Conservation (phyloP, 169 alveolate genomes). For the Eimeria acervulina region DNA sequence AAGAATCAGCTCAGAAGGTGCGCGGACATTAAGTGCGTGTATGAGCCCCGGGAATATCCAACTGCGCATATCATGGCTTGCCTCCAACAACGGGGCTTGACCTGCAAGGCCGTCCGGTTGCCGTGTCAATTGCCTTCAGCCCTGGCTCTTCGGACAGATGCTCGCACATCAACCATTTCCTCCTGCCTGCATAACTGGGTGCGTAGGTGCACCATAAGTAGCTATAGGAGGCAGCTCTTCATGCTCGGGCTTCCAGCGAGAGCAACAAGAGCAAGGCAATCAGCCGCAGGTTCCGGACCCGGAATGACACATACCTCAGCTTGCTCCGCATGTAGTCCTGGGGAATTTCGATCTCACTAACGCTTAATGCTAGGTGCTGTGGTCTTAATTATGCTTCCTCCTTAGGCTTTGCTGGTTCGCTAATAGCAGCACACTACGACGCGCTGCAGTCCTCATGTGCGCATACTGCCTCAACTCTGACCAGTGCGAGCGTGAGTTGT, state of each 20-base stretch:
- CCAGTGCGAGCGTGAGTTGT: constrained; percentile 62
- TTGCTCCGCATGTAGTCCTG: neutral
- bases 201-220: neutral
- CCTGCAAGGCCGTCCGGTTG: neutral
- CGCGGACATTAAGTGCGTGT: neutral
- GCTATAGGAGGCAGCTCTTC: neutral
- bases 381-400: neutral
- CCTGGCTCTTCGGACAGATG: constrained; percentile 76
- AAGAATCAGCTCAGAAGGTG: neutral
- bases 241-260: neutral
- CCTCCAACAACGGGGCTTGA: neutral
- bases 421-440: constrained; percentile 54
- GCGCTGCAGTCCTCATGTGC: constrained; percentile 67
- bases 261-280: neutral
- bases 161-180: constrained; percentile 34
- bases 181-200: constrained; percentile 52
- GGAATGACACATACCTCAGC: neutral
- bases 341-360: neutral
- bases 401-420: constrained; percentile 69
- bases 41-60: neutral
- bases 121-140: constrained; percentile 19
- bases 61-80: neutral
- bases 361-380: neutral
- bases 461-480: constrained; percentile 73
- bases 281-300: neutral